Evolutionary conservation across 2,329 filamentous ascomycete species (phyloP).

Genomic region (Didymella arachidicola): DNA sequence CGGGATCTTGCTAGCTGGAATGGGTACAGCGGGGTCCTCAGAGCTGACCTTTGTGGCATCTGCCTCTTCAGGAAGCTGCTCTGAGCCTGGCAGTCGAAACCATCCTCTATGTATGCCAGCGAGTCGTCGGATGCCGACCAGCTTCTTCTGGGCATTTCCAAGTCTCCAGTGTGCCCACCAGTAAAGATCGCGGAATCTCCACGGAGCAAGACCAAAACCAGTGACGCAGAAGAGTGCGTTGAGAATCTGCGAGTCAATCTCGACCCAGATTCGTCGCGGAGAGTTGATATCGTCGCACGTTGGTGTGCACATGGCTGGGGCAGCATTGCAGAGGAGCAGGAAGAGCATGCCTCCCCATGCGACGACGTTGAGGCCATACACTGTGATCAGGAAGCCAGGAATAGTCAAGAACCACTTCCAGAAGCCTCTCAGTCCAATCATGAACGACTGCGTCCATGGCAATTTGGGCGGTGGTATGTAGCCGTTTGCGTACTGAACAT

Average conservation of each 20-base stretch:
- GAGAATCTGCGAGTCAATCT: slow-evolving; percentile 82
- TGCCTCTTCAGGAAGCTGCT: slow-evolving; percentile 54
- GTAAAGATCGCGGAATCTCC: slow-evolving; percentile 82
- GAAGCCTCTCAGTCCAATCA: slow-evolving; percentile 67
- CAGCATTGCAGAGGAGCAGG: slow-evolving; percentile 77
- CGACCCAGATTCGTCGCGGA: slow-evolving; percentile 82
- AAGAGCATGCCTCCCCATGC: slow-evolving; percentile 95
- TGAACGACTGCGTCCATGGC: slow-evolving; percentile 65
- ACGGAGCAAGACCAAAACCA: slow-evolving; percentile 82
- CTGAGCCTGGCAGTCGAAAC: slow-evolving; percentile 75
- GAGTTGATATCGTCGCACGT: slow-evolving; percentile 78
- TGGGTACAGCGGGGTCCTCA: slow-evolving; percentile 63
- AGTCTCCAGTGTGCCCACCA: slow-evolving; percentile 61
- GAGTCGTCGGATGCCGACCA: slow-evolving; percentile 68
- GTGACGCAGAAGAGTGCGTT: slow-evolving; percentile 88
- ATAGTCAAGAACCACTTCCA: slow-evolving; percentile 78
- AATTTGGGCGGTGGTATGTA: slow-evolving; percentile 55
- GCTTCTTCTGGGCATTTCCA: slow-evolving; percentile 58
- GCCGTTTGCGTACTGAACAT: slow-evolving; percentile 47
- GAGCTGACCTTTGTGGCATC: slow-evolving; percentile 37
- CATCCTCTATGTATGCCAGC: slow-evolving; percentile 78
- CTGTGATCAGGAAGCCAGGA: slow-evolving; percentile 75
- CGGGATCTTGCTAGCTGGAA: slow-evolving; percentile 69
- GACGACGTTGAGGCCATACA: slow-evolving; percentile 83
- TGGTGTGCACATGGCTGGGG: slow-evolving; percentile 74